A percentile compares a stretch with the other conserved stretches of the same genome.
Conservation (phyloP, 2,329 filamentous ascomycete genomes). For the Scytalidium lignicola region DNA sequence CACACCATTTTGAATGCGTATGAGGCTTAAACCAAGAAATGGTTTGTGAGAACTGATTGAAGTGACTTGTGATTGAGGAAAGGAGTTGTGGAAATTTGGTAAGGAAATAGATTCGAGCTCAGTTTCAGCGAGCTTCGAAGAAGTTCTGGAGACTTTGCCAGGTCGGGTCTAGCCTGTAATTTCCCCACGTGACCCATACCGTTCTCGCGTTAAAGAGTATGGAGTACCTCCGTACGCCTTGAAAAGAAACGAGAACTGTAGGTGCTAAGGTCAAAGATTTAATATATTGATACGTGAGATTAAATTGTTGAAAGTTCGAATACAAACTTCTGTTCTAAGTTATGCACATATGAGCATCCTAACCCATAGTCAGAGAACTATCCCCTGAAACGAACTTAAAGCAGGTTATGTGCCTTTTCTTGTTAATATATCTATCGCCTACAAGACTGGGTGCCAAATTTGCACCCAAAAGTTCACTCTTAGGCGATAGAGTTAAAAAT, state of each 20-base stretch:
- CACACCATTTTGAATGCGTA: constrained; percentile 18
- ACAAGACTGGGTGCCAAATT: not conserved
- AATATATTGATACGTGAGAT: not conserved
- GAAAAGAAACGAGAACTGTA: too few relatives aligned
- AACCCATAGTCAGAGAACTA: not conserved
- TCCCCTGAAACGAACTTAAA: not conserved
- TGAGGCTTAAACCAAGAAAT: not conserved
- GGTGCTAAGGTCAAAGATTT: too few relatives aligned
- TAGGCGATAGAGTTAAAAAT: not conserved
- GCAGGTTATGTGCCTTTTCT: not conserved
- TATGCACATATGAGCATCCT: not conserved
- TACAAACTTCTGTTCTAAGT: not conserved
- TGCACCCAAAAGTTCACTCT: not conserved
- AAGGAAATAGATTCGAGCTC: constrained; percentile 3
- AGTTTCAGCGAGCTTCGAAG: constrained; percentile 17
- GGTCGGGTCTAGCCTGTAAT: not conserved
- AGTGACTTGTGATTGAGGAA: constrained; percentile 5
- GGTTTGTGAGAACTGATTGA: not conserved
- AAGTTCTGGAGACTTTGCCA: constrained; percentile 11
- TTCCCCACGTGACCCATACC: not conserved
- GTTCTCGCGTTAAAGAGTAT: too few relatives aligned
- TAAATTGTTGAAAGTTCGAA: not conserved
- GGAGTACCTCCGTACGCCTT: too few relatives aligned
- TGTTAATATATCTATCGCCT: not conserved
- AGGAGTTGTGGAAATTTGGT: constrained; percentile 6